phyloP scores from a whole-genome alignment of 371 early-diverging fungal genomes.

The Lichtheimia corymbifera region DNA sequence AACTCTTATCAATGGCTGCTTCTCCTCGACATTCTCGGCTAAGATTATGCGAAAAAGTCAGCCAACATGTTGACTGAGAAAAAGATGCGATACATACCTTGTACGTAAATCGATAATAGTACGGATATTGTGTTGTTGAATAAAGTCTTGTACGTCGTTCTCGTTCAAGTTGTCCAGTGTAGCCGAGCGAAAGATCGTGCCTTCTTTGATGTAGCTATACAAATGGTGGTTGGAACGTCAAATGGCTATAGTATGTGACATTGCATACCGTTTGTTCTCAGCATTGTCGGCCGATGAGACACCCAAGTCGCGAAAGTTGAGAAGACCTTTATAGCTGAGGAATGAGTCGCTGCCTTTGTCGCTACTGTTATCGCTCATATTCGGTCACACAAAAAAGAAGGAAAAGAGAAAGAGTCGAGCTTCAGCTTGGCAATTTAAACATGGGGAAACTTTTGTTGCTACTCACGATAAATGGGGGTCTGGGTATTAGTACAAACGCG shows the following conservation, averaged over 20 bases:
- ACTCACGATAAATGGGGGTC: too few relatives aligned
- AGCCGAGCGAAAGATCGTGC: slow-evolving; percentile 32
- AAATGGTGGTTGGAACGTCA: neutral
- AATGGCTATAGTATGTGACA: neutral
- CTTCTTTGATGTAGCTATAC: slow-evolving; percentile 27
- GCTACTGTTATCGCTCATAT: too few relatives aligned
- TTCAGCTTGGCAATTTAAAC: too few relatives aligned
- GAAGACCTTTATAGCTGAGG: slow-evolving; percentile 9
- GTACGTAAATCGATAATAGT: slow-evolving; percentile 37
- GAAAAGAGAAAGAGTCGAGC: too few relatives aligned
- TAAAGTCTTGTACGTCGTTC: slow-evolving; percentile 19
- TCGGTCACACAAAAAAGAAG: too few relatives aligned
- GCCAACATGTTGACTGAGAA: neutral
- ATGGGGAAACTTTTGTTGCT: too few relatives aligned
- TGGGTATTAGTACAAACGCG: too few relatives aligned
- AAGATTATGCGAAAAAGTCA: neutral
- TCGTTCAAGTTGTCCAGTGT: slow-evolving; percentile 24
- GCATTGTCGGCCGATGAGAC: slow-evolving; percentile 12
- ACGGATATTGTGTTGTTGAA: slow-evolving; percentile 18
- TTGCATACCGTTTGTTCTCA: slow-evolving; percentile 7
- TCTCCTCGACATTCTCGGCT: slow-evolving; percentile 9
- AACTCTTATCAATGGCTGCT: slow-evolving; percentile 17
- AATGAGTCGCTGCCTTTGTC: neutral
- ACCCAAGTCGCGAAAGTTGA: slow-evolving; percentile 24
- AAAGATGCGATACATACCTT: slow-evolving; percentile 11